Conservation (phyloP, 2,329 filamentous ascomycete genomes). For the Emericellopsis atlantica region DNA sequence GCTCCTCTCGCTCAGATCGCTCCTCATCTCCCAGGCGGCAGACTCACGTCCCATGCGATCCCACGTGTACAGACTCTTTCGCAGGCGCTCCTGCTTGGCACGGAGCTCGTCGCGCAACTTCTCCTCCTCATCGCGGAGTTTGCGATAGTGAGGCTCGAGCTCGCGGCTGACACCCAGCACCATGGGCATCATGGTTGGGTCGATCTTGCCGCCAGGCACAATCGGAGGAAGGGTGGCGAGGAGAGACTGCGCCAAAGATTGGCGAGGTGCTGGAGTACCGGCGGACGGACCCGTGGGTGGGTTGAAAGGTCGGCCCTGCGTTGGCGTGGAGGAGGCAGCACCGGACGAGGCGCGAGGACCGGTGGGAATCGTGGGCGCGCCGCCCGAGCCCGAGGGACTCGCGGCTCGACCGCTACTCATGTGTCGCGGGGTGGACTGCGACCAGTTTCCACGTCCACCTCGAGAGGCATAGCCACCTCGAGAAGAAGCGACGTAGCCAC, state of each 20-base stretch:
- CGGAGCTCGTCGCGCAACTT: slow-evolving; percentile 39
- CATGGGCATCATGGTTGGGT: slow-evolving; percentile 29
- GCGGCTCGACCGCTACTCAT: slow-evolving; percentile 17
- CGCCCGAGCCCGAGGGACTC: slow-evolving; percentile 25
- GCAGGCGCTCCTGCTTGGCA: slow-evolving; percentile 38
- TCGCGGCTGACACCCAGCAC: slow-evolving; percentile 37
- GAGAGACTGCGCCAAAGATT: slow-evolving; percentile 38
- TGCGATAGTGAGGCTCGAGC: slow-evolving; percentile 38
- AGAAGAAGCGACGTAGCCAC: slow-evolving; percentile 34
- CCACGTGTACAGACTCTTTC: slow-evolving; percentile 39
- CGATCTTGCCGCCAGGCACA: slow-evolving; percentile 41
- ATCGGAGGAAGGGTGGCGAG: slow-evolving; percentile 36
- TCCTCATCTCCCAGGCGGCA: slow-evolving; percentile 39
- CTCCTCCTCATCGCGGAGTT: slow-evolving; percentile 45
- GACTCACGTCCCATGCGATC: slow-evolving; percentile 41
- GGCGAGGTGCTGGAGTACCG: slow-evolving; percentile 16
- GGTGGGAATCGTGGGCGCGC: slow-evolving; percentile 30
- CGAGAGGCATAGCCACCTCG: slow-evolving; percentile 31
- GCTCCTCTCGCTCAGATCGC: slow-evolving; percentile 42
- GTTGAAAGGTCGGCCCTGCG: slow-evolving; percentile 36
- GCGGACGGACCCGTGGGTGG: slow-evolving; percentile 41
- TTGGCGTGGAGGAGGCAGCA: slow-evolving; percentile 24
- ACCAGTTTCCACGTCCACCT: slow-evolving; percentile 33
- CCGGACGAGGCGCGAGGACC: slow-evolving; percentile 26
- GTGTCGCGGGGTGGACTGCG: slow-evolving; percentile 17